Evolutionary conservation across 768 basidiomycete genomes (phyloP).

Genomic region (Mycena pura): DNA sequence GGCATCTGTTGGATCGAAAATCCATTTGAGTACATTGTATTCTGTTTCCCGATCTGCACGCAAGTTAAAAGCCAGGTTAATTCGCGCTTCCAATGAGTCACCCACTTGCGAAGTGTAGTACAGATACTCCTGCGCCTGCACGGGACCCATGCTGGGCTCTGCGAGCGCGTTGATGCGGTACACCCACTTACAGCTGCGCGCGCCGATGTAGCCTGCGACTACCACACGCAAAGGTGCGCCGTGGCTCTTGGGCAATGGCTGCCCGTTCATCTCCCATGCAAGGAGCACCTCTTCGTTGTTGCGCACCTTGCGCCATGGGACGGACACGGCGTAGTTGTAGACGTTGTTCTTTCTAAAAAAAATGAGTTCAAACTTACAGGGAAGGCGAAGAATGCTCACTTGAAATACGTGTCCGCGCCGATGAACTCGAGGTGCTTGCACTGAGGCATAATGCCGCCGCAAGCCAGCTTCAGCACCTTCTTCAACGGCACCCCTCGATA

Average conservation of each 20-base stretch:
- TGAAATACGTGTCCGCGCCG: constrained; percentile 65
- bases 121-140: constrained; percentile 59
- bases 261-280: constrained; percentile 60
- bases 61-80: too few species aligned
- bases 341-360: constrained; percentile 41
- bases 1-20: constrained; percentile 67
- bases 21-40: constrained; percentile 57
- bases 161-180: constrained; percentile 57
- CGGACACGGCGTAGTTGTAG: constrained; percentile 53
- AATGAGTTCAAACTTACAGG: not conserved
- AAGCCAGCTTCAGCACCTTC: constrained; percentile 59
- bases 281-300: constrained; percentile 55
- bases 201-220: constrained; percentile 61
- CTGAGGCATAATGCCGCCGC: constrained; percentile 55
- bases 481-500: constrained; percentile 61
- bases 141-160: constrained; percentile 57
- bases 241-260: constrained; percentile 57
- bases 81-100: not conserved
- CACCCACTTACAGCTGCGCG: constrained; percentile 61
- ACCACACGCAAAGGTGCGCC: constrained; percentile 58
- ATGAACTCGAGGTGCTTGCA: constrained; percentile 61
- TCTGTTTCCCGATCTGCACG: constrained; percentile 57
- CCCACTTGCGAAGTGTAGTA: constrained; percentile 56
- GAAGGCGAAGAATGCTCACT: constrained; percentile 38
- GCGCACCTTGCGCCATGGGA: constrained; percentile 56